Conservation (phyloP, 208 protist genomes). For the Blastocrithidia nonstop region DNA sequence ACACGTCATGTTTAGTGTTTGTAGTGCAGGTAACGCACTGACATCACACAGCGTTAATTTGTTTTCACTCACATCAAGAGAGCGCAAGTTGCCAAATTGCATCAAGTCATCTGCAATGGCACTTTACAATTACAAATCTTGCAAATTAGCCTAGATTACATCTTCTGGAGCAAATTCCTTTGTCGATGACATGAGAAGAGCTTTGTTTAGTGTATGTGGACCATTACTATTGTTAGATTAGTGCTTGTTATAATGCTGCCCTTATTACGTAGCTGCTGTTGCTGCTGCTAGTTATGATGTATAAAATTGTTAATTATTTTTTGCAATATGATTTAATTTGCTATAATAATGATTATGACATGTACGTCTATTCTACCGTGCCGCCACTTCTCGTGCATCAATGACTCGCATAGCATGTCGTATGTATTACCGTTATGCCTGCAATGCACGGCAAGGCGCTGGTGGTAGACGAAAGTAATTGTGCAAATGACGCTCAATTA, state of each 20-base stretch:
- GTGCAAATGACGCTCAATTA: constrained; percentile 59
- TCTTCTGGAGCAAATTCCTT: no score
- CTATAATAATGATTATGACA: no score
- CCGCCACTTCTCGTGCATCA: constrained; percentile 19
- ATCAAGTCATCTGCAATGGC: constrained; percentile 54
- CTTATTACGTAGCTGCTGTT: no score
- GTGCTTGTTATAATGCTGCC: no score
- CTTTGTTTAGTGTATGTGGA: no score
- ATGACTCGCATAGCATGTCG: constrained; percentile 20
- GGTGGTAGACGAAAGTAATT: constrained; percentile 81
- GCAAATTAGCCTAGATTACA: constrained; percentile 52
- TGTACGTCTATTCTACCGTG: constrained; percentile 12
- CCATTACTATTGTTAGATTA: no score
- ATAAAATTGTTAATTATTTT: no score
- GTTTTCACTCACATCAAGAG: constrained; percentile 80
- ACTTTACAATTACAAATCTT: constrained; percentile 37
- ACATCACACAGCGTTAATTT: constrained; percentile 42
- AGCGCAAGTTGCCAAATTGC: constrained; percentile 48
- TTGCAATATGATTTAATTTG: no score
- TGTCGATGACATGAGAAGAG: no score
- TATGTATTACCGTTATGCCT: constrained; percentile 23
- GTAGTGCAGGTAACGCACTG: constrained; percentile 29
- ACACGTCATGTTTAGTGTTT: constrained; percentile 64
- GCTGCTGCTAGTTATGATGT: no score
- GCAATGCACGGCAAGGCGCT: constrained; percentile 38